A percentile compares a stretch with the other conserved stretches of the same genome.
These are phyloP conservation scores for Novymonas esmeraldas DNA, from an alignment of 208 protist species.

Conservation along the genomic window DNA sequence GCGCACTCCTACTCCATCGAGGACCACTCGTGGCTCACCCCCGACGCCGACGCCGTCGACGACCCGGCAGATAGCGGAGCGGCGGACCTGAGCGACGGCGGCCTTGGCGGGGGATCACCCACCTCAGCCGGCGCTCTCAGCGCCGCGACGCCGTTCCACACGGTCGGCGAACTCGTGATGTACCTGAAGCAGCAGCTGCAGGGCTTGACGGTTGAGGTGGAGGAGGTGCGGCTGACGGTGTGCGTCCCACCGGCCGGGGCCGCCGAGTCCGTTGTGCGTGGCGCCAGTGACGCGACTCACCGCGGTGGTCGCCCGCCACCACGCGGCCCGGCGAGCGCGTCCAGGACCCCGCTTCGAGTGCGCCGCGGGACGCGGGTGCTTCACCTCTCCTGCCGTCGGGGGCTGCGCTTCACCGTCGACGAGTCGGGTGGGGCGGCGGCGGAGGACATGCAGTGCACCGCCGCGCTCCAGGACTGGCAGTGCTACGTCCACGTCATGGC, in stretches of 20 bases:
- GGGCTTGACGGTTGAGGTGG: constrained; percentile 27
- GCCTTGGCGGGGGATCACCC: neutral
- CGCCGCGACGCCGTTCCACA: constrained; percentile 21
- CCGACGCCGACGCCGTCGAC: neutral
- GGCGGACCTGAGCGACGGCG: neutral
- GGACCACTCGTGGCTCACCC: constrained; percentile 16
- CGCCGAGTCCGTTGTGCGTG: neutral
- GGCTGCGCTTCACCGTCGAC: constrained; percentile 32
- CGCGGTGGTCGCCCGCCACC: neutral
- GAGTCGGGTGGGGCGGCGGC: constrained; percentile 10
- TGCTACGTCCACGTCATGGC: constrained; percentile 32
- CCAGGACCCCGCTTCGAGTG: neutral
- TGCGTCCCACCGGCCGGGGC: constrained; percentile 24
- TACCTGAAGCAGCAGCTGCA: constrained; percentile 43
- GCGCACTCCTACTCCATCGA: constrained; percentile 31
- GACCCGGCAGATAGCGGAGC: neutral
- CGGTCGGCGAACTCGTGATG: constrained; percentile 35
- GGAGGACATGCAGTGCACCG: constrained; percentile 37
- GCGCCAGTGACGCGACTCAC: neutral
- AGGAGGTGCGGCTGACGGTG: constrained; percentile 35
- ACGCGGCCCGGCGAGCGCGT: neutral
- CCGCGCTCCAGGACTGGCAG: constrained; percentile 31
- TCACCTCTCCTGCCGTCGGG: constrained; percentile 29
- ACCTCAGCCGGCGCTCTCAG: neutral
- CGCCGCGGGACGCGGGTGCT: constrained; percentile 19